phyloP scores from a whole-genome alignment of 2,329 filamentous ascomycete species.

The Cladosporium sp. region DNA sequence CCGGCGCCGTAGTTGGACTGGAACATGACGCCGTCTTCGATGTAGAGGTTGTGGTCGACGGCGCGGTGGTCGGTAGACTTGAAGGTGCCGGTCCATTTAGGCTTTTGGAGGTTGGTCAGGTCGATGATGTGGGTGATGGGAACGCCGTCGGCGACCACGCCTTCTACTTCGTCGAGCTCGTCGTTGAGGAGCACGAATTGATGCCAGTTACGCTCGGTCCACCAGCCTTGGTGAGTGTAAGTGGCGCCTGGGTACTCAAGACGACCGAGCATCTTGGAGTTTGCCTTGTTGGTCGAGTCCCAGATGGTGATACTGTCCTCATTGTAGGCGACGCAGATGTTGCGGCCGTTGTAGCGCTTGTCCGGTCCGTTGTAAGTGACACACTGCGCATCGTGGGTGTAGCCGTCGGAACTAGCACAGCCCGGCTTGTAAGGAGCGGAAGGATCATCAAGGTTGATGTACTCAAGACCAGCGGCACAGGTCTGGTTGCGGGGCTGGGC shows the following conservation, averaged over 20 bases:
- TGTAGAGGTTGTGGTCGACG: conserved; percentile 49
- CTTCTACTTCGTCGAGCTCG: conserved; percentile 47
- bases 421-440: conserved; percentile 50
- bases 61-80: conserved; percentile 36
- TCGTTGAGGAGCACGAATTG: conserved; percentile 48
- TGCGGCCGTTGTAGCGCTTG: conserved; percentile 41
- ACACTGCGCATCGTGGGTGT: conserved; percentile 60
- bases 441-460: conserved; percentile 53
- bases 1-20: conserved; percentile 50
- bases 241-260: conserved; percentile 53
- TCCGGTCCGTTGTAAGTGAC: conserved; percentile 52
- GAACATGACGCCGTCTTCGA: conserved; percentile 42
- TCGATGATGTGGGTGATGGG: conserved; percentile 50
- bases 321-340: conserved; percentile 56
- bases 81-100: conserved; percentile 42
- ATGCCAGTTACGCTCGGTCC: conserved; percentile 37
- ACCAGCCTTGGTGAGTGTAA: conserved; percentile 56
- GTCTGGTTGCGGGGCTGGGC: conserved; percentile 37
- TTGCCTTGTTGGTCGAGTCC: conserved; percentile 48
- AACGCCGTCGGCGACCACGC: conserved; percentile 38
- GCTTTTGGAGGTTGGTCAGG: conserved; percentile 39
- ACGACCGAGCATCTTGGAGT: conserved; percentile 45
- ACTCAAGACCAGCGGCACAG: conserved; percentile 54
- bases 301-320: conserved; percentile 50
- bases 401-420: conserved; percentile 52